Conservation (phyloP, 352 stramenopile species). For the Sclerospora graminicola region DNA sequence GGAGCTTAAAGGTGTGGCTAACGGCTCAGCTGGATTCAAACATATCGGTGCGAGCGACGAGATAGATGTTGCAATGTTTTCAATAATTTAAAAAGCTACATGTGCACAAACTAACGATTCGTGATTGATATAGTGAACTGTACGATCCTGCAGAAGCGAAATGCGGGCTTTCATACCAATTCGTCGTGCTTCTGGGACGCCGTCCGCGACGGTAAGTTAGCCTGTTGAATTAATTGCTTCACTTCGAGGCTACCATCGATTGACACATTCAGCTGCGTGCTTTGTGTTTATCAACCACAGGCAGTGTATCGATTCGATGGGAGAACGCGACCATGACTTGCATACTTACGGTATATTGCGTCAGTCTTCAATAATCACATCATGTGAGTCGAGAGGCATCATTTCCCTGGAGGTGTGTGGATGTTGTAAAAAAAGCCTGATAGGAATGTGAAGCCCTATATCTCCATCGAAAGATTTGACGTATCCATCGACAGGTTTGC, state of each 20-base stretch:
- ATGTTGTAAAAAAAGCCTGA: slow-evolving; percentile 1
- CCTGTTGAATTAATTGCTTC: background rate
- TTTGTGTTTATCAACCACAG: slow-evolving; percentile 17
- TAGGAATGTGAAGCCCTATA: slow-evolving; percentile 9
- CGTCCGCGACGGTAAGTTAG: slow-evolving; percentile 58
- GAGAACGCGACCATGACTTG: slow-evolving; percentile 68
- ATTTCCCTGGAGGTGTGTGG: slow-evolving; percentile 7
- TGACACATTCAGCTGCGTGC: slow-evolving; percentile 5
- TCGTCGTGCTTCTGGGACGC: slow-evolving; percentile 84
- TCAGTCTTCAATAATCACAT: slow-evolving; percentile 45
- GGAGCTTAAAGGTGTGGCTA: slow-evolving; percentile 72
- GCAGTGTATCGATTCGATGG: slow-evolving; percentile 66
- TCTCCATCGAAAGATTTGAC: slow-evolving; percentile 44
- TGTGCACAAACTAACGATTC: slow-evolving; percentile 14
- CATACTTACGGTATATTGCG: slow-evolving; percentile 59
- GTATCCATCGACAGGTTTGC: slow-evolving; percentile 25
- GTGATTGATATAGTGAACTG: slow-evolving; percentile 52
- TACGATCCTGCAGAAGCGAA: slow-evolving; percentile 84
- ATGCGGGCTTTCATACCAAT: slow-evolving; percentile 80
- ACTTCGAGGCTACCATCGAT: background rate
- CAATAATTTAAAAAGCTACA: slow-evolving; percentile 25
- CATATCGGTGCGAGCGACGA: slow-evolving; percentile 51
- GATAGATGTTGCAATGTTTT: slow-evolving; percentile 13
- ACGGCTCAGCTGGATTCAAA: slow-evolving; percentile 82
- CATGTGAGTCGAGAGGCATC: slow-evolving; percentile 10